These are phyloP conservation scores for Chaetomiaceae sp. DNA, from an alignment of 2,329 filamentous ascomycete species.

Conservation along the genomic window DNA sequence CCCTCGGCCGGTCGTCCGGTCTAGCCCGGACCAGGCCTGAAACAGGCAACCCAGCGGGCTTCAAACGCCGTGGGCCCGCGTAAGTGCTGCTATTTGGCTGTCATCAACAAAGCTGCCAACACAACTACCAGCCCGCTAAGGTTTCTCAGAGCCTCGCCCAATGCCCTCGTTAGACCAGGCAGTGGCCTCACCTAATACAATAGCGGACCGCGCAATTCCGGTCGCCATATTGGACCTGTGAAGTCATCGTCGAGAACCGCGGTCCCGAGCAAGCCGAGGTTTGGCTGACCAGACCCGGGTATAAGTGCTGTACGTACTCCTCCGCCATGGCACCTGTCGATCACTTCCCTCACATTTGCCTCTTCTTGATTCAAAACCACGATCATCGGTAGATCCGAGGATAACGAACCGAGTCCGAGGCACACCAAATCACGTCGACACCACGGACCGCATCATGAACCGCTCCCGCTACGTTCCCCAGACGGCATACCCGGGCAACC, in stretches of 20 bases:
- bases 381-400: slow-evolving; percentile 11
- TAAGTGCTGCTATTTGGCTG: neutral
- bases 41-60: slow-evolving; percentile 10
- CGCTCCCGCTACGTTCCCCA: slow-evolving; percentile 17
- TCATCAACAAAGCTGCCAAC: neutral
- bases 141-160: too few species aligned
- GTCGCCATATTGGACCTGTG: neutral
- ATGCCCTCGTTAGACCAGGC: neutral
- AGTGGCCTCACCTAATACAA: neutral
- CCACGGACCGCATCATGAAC: slow-evolving; percentile 14
- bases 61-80: slow-evolving; percentile 7
- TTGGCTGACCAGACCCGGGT: slow-evolving; percentile 10
- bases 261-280: slow-evolving; percentile 14
- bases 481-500: slow-evolving; percentile 8
- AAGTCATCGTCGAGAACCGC: neutral
- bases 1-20: slow-evolving; percentile 4
- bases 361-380: neutral
- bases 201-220: neutral
- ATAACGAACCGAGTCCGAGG: neutral
- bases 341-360: slow-evolving; percentile 8
- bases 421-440: neutral
- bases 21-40: slow-evolving; percentile 10
- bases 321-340: neutral
- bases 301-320: slow-evolving; percentile 18
- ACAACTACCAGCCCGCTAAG: neutral